A percentile compares a stretch with the other conserved stretches of the same genome.
phyloP scores from a whole-genome alignment of 1,139 yeast genomes.

The Torulaspora globosa region DNA sequence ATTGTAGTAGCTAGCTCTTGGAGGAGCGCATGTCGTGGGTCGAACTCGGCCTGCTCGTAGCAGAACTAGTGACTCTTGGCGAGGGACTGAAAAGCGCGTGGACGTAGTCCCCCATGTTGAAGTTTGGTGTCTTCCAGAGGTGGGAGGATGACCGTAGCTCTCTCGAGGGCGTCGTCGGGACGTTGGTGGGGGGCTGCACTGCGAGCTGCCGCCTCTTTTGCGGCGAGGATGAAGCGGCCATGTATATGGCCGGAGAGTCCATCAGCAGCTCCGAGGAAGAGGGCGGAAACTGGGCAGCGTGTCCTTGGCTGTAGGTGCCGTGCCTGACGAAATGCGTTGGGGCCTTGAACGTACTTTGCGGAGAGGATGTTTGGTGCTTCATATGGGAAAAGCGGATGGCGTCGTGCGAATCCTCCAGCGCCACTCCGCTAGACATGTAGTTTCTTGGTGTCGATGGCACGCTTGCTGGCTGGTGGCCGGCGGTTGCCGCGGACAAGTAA shows the following conservation, averaged over 20 bases:
- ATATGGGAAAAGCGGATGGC: constrained; percentile 32
- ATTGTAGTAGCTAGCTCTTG: constrained; percentile 3
- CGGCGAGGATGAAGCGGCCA: constrained; percentile 24
- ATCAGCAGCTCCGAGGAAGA: constrained; percentile 23
- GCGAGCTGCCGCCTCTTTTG: constrained; percentile 18
- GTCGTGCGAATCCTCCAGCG: constrained; percentile 19
- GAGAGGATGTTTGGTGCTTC: constrained; percentile 32
- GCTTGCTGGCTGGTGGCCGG: constrained; percentile 8
- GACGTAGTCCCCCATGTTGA: constrained; percentile 38
- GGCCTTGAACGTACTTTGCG: constrained; percentile 34
- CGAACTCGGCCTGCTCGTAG: constrained; percentile 3
- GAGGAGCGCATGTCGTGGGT: constrained; percentile 1
- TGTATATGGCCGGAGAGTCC: constrained; percentile 34
- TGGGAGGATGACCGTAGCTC: constrained; percentile 19
- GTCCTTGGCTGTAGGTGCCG: constrained; percentile 5
- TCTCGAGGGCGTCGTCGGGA: constrained; percentile 33
- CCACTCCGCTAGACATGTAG: constrained; percentile 12
- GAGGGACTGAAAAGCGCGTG: constrained; percentile 39
- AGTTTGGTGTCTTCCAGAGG: constrained; percentile 34
- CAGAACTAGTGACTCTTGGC: constrained; percentile 25
- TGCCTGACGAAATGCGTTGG: constrained; percentile 19
- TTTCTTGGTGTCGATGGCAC: constrained; percentile 30
- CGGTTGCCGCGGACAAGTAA: constrained; percentile 20
- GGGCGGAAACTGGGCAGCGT: background rate
- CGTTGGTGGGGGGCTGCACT: constrained; percentile 7